These are phyloP conservation scores for Kwoniella europaea DNA, from an alignment of 768 basidiomycete species.

Conservation along the genomic window DNA sequence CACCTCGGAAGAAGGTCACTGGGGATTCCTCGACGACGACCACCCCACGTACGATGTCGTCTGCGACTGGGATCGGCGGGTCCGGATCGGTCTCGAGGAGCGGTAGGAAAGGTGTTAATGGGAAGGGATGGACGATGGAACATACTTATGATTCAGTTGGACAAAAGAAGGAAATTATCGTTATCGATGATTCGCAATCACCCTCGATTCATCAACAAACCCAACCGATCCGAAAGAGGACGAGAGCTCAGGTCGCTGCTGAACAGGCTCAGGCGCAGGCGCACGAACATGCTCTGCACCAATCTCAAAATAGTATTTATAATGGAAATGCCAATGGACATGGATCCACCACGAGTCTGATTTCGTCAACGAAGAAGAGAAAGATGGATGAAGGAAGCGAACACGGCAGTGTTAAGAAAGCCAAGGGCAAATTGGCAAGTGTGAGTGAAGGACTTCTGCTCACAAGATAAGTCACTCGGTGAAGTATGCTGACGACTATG, in stretches of 20 bases:
- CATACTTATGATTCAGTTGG: slow-evolving; percentile 50
- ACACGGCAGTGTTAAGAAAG: slow-evolving; percentile 38
- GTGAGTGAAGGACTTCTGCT: slow-evolving; percentile 7
- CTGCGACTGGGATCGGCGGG: slow-evolving; percentile 13
- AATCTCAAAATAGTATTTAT: slow-evolving; percentile 14
- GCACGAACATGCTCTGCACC: background rate
- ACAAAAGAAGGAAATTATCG: slow-evolving; percentile 48
- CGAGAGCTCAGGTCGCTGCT: slow-evolving; percentile 33
- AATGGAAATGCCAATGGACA: slow-evolving; percentile 33
- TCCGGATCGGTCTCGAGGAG: slow-evolving; percentile 15
- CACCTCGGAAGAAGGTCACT: slow-evolving; percentile 37
- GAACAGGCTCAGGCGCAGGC: slow-evolving; percentile 28
- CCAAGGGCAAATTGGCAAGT: slow-evolving; percentile 28
- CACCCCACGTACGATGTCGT: slow-evolving; percentile 18
- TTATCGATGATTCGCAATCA: slow-evolving; percentile 47
- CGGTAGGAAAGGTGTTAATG: slow-evolving; percentile 25
- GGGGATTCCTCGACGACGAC: slow-evolving; percentile 19
- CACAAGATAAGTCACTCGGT: background rate
- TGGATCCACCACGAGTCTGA: slow-evolving; percentile 5
- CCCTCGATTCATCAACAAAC: slow-evolving; percentile 32
- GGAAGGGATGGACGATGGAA: slow-evolving; percentile 53
- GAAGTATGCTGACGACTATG: too few relatives aligned
- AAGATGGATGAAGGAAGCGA: slow-evolving; percentile 46
- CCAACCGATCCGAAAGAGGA: slow-evolving; percentile 43
- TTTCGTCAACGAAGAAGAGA: slow-evolving; percentile 37